phyloP scores from a whole-genome alignment of 306 rosid genomes.

The Dalbergia cultrata region DNA sequence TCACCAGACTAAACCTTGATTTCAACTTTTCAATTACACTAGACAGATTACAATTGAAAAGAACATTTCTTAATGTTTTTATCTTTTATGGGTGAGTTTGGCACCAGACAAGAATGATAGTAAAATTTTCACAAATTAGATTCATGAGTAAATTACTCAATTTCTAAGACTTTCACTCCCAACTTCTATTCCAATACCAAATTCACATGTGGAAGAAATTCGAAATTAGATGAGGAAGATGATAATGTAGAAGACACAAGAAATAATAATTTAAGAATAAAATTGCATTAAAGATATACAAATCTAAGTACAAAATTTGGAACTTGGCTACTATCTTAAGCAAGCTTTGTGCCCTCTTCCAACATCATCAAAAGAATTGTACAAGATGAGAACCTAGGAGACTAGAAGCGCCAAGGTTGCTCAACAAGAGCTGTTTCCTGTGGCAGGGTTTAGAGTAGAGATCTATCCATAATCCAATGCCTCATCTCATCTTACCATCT shows the following conservation, averaged over 20 bases:
- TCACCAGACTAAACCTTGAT: neutral
- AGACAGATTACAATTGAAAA: neutral
- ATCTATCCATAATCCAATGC: neutral
- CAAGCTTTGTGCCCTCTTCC: slow-evolving; percentile 34
- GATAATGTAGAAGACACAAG: neutral
- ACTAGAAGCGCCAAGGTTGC: neutral
- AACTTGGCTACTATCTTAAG: slow-evolving; percentile 1
- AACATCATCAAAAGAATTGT: slow-evolving; percentile 15
- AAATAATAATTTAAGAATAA: slow-evolving; percentile 22
- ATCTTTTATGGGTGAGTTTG: too few species aligned
- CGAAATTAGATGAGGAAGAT: neutral
- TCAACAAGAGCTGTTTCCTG: slow-evolving; percentile 3
- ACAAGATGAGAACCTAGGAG: neutral
- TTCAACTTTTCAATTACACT: neutral
- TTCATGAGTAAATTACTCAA: too few species aligned
- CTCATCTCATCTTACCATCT: slow-evolving; percentile 52
- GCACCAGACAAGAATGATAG: too few species aligned
- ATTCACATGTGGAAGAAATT: neutral
- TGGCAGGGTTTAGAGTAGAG: neutral
- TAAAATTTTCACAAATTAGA: too few species aligned
- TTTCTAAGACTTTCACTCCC: too few species aligned
- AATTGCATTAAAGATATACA: slow-evolving; percentile 11
- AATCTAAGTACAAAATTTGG: slow-evolving; percentile 24
- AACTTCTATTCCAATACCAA: neutral
- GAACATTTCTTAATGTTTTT: neutral